phyloP scores from a whole-genome alignment of 768 basidiomycete genomes.

The Phylloporus rhodoxanthus region DNA sequence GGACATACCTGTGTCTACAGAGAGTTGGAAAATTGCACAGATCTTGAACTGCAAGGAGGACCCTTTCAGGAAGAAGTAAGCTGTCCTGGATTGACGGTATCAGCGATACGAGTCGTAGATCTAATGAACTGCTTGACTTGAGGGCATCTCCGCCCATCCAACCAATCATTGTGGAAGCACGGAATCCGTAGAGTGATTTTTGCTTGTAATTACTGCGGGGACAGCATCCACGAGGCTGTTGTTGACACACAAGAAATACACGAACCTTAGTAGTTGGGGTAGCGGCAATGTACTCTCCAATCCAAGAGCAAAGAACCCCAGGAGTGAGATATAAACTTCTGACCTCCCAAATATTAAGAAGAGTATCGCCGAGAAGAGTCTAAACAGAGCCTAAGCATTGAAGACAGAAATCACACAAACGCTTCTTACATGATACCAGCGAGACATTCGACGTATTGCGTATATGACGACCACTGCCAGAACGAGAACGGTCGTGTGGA shows the following conservation, averaged over 20 bases:
- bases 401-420: slow-evolving; percentile 3
- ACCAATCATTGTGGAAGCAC: slow-evolving; percentile 73
- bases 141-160: slow-evolving; percentile 83
- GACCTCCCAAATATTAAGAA: slow-evolving; percentile 70
- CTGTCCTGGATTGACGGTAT: slow-evolving; percentile 43
- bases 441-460: slow-evolving; percentile 78
- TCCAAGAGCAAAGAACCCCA: slow-evolving; percentile 76
- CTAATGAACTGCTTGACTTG: slow-evolving; percentile 49
- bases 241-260: slow-evolving; percentile 4
- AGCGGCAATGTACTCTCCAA: slow-evolving; percentile 84
- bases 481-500: slow-evolving; percentile 68
- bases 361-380: slow-evolving; percentile 64
- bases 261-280: slow-evolving; percentile 74
- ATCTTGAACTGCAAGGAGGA: slow-evolving; percentile 78
- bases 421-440: slow-evolving; percentile 62
- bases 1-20: slow-evolving; percentile 65
- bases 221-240: slow-evolving; percentile 17
- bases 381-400: slow-evolving; percentile 13
- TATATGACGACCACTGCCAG: slow-evolving; percentile 81
- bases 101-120: slow-evolving; percentile 9
- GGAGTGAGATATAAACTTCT: slow-evolving; percentile 48
- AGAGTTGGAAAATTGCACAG: slow-evolving; percentile 79
- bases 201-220: slow-evolving; percentile 65
- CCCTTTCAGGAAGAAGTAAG: slow-evolving; percentile 71
- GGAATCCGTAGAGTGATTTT: slow-evolving; percentile 78